Conservation (phyloP, 257 asterid species). For the Ligustrum vulgare region DNA sequence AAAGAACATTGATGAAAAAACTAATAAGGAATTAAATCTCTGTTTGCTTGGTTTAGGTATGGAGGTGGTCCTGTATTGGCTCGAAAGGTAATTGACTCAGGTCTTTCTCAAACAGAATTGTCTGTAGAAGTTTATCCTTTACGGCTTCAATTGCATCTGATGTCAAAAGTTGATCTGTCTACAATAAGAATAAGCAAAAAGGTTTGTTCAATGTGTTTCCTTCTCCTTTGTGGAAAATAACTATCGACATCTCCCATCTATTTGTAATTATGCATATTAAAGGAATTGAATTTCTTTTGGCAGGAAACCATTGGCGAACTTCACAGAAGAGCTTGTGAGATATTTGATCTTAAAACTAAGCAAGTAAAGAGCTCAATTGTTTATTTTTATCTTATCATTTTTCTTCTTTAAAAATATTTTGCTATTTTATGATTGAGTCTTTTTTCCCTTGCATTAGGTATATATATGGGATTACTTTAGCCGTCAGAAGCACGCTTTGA, state of each 20-base stretch:
- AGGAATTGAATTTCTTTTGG: conserved; percentile 22
- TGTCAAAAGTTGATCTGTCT: conserved; percentile 81
- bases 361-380: conserved; percentile 51
- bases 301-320: conserved; percentile 96
- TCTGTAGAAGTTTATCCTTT: conserved; percentile 98
- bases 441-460: conserved; percentile 45
- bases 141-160: conserved; percentile 87
- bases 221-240: conserved; percentile 10
- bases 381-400: conserved; percentile 22
- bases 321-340: conserved; percentile 82
- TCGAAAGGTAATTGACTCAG: conserved; percentile 86
- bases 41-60: conserved; percentile 67
- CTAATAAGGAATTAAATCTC: conserved; percentile 21
- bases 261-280: conserved; percentile 16
- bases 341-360: conserved; percentile 69
- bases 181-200: conserved; percentile 94
- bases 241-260: neutral
- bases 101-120: conserved; percentile 89
- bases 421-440: conserved; percentile 10
- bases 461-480: conserved; percentile 89
- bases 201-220: conserved; percentile 42
- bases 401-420: conserved; percentile 3
- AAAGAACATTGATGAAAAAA: conserved; percentile 8
- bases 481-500: conserved; percentile 82
- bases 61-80: conserved; percentile 95